Percentiles rank a stretch among this genome's conserved stretches.
Evolutionary conservation across 768 basidiomycete species (phyloP).

Genomic region (Pleurotus tuber-regium): DNA sequence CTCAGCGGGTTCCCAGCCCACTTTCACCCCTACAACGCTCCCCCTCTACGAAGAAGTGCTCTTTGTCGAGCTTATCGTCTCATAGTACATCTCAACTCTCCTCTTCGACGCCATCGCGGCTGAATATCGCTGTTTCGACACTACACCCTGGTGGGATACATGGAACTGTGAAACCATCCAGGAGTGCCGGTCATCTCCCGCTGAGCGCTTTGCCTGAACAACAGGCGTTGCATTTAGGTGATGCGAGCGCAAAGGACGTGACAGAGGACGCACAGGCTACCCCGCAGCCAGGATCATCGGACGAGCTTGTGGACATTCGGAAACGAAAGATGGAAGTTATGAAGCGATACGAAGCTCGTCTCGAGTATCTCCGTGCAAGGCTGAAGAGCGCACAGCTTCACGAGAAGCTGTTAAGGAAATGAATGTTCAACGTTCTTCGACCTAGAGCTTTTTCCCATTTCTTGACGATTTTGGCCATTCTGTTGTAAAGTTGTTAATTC

Average conservation of each 20-base stretch:
- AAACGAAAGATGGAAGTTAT: constrained; percentile 68
- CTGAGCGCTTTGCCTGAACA: constrained; percentile 52
- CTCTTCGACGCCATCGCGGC: constrained; percentile 21
- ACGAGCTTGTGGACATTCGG: constrained; percentile 69
- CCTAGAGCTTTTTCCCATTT: not conserved
- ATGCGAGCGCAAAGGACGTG: not conserved
- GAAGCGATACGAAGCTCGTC: constrained; percentile 66
- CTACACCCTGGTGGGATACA: constrained; percentile 29
- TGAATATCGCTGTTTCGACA: constrained; percentile 19
- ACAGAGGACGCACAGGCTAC: constrained; percentile 25
- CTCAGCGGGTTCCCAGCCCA: constrained; percentile 4
- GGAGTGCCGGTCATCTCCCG: constrained; percentile 46
- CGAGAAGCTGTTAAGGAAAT: constrained; percentile 74
- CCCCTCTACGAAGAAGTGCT: constrained; percentile 6
- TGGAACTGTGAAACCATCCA: constrained; percentile 48
- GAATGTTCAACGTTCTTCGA: constrained; percentile 15
- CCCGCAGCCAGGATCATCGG: constrained; percentile 39
- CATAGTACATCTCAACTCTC: constrained; percentile 26
- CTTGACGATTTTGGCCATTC: no score
- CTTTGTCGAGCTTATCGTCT: constrained; percentile 7
- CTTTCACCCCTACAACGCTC: not conserved
- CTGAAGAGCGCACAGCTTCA: constrained; percentile 81
- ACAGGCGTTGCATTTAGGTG: constrained; percentile 23
- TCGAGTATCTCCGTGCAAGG: constrained; percentile 81
- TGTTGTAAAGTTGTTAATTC: no score